A percentile compares a stretch with the other conserved stretches of the same genome.
Evolutionary conservation across 352 stramenopile species (phyloP).

Genomic region (Globisporangium radiosum): DNA sequence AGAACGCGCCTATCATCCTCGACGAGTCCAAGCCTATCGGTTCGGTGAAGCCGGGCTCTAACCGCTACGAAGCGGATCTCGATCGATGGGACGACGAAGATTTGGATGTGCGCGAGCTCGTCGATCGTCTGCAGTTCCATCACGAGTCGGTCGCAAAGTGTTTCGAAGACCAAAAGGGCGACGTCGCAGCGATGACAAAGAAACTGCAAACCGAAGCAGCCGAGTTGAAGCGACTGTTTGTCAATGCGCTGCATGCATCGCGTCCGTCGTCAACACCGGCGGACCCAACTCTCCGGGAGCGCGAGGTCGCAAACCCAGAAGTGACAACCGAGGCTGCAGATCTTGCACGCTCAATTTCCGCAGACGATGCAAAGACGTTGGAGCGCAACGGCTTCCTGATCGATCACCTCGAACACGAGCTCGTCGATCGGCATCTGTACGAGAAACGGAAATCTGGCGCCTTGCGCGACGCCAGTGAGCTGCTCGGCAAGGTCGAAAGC

Average conservation of each 20-base stretch:
- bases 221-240: constrained; percentile 65
- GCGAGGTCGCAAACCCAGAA: constrained; percentile 10
- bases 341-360: not conserved
- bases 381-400: constrained; percentile 28
- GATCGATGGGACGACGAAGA: constrained; percentile 71
- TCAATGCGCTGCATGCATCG: constrained; percentile 40
- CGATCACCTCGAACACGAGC: constrained; percentile 36
- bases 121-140: constrained; percentile 71
- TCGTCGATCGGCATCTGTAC: constrained; percentile 16
- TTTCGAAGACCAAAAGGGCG: constrained; percentile 68
- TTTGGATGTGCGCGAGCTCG: constrained; percentile 60
- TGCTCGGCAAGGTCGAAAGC: constrained; percentile 30
- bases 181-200: constrained; percentile 52
- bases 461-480: constrained; percentile 9
- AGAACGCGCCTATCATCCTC: not conserved
- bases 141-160: constrained; percentile 69
- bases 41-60: not conserved
- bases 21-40: too few species aligned
- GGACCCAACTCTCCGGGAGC: not conserved
- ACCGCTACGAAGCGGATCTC: constrained; percentile 45
- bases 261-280: not conserved
- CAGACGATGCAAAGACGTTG: not conserved
- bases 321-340: constrained; percentile 2
- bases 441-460: constrained; percentile 11
- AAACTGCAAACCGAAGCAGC: constrained; percentile 57